These are phyloP conservation scores for Termitomyces sp. DNA, from an alignment of 768 basidiomycete species.

Conservation along the genomic window DNA sequence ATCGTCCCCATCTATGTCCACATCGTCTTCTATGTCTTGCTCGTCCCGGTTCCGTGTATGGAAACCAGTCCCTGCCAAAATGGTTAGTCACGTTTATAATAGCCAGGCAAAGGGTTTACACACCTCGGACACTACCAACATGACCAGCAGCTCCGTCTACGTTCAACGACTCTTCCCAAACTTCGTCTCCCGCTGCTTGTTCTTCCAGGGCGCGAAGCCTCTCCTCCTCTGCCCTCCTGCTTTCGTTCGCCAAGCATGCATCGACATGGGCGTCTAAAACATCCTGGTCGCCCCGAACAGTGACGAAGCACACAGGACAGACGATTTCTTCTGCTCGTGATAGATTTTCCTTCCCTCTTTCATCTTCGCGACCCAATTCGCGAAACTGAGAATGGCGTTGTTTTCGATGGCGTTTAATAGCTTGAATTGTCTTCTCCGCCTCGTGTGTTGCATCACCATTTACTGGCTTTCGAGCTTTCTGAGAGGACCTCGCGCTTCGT, in stretches of 20 bases:
- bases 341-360: slow-evolving; percentile 26
- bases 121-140: slow-evolving; percentile 49
- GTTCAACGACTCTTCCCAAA: slow-evolving; percentile 24
- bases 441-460: slow-evolving; percentile 32
- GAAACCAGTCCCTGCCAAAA: slow-evolving; percentile 65
- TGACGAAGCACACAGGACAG: slow-evolving; percentile 69
- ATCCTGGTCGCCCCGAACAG: slow-evolving; percentile 63
- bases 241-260: slow-evolving; percentile 65
- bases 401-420: slow-evolving; percentile 68
- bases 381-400: slow-evolving; percentile 64
- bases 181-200: slow-evolving; percentile 24
- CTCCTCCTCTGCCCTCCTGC: slow-evolving; percentile 38
- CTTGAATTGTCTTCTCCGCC: slow-evolving; percentile 52
- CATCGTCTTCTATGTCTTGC: slow-evolving; percentile 72
- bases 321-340: slow-evolving; percentile 38
- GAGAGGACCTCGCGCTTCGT: slow-evolving; percentile 34
- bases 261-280: slow-evolving; percentile 82
- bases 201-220: slow-evolving; percentile 31
- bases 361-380: slow-evolving; percentile 63
- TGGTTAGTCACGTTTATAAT: not conserved
- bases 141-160: slow-evolving; percentile 30
- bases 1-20: slow-evolving; percentile 79
- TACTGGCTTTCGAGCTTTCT: slow-evolving; percentile 38
- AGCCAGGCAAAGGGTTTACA: slow-evolving; percentile 15
- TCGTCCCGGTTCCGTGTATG: slow-evolving; percentile 52